These are phyloP conservation scores for Fusarium transvaalense DNA, from an alignment of 2,329 filamentous ascomycete genomes.

Conservation along the genomic window DNA sequence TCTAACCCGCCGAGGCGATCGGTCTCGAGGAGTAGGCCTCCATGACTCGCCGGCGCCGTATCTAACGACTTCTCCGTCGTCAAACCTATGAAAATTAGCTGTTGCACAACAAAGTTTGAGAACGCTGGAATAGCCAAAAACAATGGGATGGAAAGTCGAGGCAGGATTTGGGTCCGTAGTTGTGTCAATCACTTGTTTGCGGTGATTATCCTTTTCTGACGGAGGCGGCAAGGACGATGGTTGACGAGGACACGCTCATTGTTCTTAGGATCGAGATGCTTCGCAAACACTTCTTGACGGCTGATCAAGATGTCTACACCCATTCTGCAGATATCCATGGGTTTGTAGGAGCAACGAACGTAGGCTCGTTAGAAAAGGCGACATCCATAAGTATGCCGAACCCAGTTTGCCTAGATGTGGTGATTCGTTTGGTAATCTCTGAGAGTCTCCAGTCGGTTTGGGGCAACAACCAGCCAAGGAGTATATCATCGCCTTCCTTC, in stretches of 20 bases:
- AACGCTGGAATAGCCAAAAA: constrained; percentile 14
- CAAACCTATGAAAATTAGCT: constrained; percentile 60
- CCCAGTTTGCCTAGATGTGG: background rate
- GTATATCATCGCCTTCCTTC: background rate
- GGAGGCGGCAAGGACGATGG: background rate
- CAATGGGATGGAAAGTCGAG: background rate
- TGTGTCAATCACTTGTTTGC: background rate
- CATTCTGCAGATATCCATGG: too few relatives aligned
- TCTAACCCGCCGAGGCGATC: constrained; percentile 57
- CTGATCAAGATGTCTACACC: background rate
- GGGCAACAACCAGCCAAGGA: background rate
- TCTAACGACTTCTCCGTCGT: constrained; percentile 72
- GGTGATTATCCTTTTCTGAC: background rate
- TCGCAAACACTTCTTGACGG: background rate
- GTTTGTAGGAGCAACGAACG: background rate
- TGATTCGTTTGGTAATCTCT: background rate
- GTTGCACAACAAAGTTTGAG: constrained; percentile 2
- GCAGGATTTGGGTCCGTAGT: background rate
- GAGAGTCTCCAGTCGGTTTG: background rate
- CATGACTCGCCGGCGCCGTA: constrained; percentile 73
- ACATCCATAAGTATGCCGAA: background rate
- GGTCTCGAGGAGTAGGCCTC: constrained; percentile 67
- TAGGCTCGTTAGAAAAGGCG: background rate
- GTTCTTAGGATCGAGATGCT: background rate
- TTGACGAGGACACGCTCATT: background rate